Base-by-base conservation (phyloP, 768 basidiomycete genomes). In the Panellus pusillus region DNA sequence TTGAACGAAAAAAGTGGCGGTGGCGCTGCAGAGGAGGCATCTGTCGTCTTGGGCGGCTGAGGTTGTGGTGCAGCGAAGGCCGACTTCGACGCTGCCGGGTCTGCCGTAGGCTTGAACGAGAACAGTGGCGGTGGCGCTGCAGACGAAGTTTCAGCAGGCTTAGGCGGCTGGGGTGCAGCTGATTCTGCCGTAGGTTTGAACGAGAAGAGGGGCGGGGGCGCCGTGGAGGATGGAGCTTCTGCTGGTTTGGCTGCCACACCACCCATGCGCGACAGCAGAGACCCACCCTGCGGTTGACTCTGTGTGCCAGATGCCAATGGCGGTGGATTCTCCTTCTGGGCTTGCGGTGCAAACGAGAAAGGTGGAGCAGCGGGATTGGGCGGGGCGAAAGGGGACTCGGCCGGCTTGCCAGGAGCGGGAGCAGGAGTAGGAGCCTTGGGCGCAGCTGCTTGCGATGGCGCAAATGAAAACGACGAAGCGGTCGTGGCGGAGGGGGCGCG, bases 201-300 rank as follows among this genome's bases (percentile, higher is more conserved):
- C 13, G 43, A 44, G n/a, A 44, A 44, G 3, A 44, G 11, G 14
- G 43, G 43, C 24, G 43, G 19, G n/a, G 43, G n/a, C 15, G 50
- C 28, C 18, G 50, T 14, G 17, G 41, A n/a, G 15, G 49, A 29
- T n/a, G 50, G 9, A 5, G 51, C 35, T 12, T 52, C 53, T 9
- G 45, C 50, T 13, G 56, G 47, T 41, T 54, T 57, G 42, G 32
- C 48, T 15, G 27, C 6, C 43, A 13, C 36, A 52, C 61, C 58
- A 11, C 60, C 62, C 24, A 66, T 38, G 20, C 67, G 59, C 32
- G 68, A 64, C 45, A 68, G 31, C 12, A 68, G 57, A 14, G 63
- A 62, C 12, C 62, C 59, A 35, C 48, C 18, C 9, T 47, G 42
- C 6, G 54, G 36, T 20, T 32, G 28, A 9, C 20, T 20, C 29